These are phyloP conservation scores for Peziza echinospora DNA, from an alignment of 495 filamentous ascomycete species.

Conservation along the genomic window DNA sequence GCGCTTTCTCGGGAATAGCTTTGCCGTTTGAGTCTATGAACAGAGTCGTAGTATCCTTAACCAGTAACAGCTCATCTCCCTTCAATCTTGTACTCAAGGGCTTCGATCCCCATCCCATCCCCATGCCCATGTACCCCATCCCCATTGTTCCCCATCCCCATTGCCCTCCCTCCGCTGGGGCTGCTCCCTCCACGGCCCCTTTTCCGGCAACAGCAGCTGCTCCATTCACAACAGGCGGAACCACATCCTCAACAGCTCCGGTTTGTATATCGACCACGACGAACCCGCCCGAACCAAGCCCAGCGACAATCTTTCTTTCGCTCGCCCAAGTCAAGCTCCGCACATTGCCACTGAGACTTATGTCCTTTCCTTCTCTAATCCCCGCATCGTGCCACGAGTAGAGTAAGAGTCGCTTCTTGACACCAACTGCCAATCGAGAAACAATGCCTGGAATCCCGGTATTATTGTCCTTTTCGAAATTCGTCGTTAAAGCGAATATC, in stretches of 20 bases:
- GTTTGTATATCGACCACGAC: conserved; percentile 70
- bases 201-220: conserved; percentile 42
- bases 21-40: conserved; percentile 74
- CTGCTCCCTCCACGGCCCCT: conserved; percentile 38
- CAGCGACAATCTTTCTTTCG: conserved; percentile 63
- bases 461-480: conserved; percentile 69
- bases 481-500: conserved; percentile 77
- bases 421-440: conserved; percentile 68
- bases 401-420: conserved; percentile 70
- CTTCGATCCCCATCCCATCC: conserved; percentile 58
- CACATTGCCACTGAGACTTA: conserved; percentile 55
- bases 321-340: conserved; percentile 77
- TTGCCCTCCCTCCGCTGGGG: conserved; percentile 12
- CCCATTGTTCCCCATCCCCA: conserved; percentile 33
- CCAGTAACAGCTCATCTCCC: conserved; percentile 66
- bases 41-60: conserved; percentile 87
- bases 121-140: conserved; percentile 92
- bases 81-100: conserved; percentile 71
- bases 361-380: conserved; percentile 52
- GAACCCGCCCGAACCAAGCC: conserved; percentile 59
- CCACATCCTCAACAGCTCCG: conserved; percentile 47
- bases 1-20: conserved; percentile 49
- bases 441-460: conserved; percentile 81
- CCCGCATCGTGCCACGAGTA: conserved; percentile 97
- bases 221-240: conserved; percentile 53